A percentile compares a stretch with the other conserved stretches of the same genome.
These are phyloP conservation scores for Meripilus lineatus DNA, from an alignment of 1,284 basidiomycete genomes.

Conservation along the genomic window DNA sequence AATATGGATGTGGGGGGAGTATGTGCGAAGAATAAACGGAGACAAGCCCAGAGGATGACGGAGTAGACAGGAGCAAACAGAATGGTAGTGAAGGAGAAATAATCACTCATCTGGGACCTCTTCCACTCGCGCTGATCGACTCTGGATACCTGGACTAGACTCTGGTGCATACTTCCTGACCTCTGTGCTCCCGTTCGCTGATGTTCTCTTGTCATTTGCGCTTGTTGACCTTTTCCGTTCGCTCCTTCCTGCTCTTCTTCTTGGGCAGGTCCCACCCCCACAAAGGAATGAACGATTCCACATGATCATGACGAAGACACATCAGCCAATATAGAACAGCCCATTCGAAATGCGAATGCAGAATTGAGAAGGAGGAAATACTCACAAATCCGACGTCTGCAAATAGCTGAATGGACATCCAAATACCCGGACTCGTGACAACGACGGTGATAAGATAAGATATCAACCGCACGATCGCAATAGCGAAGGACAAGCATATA, in stretches of 20 bases:
- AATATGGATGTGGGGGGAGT: not conserved
- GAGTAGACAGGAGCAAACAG: conserved; percentile 13
- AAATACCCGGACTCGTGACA: conserved; percentile 86
- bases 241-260: conserved; percentile 79
- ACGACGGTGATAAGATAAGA: conserved; percentile 93
- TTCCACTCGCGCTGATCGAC: conserved; percentile 45
- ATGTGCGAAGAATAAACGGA: not conserved
- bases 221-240: conserved; percentile 41
- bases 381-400: conserved; percentile 98
- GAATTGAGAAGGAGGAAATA: conserved; percentile 21
- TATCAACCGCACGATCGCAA: conserved; percentile 90
- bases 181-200: conserved; percentile 9
- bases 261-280: conserved; percentile 98
- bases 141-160: conserved; percentile 40
- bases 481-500: conserved; percentile 86
- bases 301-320: conserved; percentile 38
- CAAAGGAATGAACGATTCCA: conserved; percentile 95
- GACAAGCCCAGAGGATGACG: conserved; percentile 6
- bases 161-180: conserved; percentile 45
- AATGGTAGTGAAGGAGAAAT: conserved; percentile 12
- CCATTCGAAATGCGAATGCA: conserved; percentile 7
- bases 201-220: conserved; percentile 19
- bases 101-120: conserved; percentile 30
- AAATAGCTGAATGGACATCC: conserved; percentile 98
- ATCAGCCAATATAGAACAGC: too few relatives aligned